Evolutionary conservation across 768 basidiomycete genomes (phyloP).

Genomic region (Calvatia gigantea): DNA sequence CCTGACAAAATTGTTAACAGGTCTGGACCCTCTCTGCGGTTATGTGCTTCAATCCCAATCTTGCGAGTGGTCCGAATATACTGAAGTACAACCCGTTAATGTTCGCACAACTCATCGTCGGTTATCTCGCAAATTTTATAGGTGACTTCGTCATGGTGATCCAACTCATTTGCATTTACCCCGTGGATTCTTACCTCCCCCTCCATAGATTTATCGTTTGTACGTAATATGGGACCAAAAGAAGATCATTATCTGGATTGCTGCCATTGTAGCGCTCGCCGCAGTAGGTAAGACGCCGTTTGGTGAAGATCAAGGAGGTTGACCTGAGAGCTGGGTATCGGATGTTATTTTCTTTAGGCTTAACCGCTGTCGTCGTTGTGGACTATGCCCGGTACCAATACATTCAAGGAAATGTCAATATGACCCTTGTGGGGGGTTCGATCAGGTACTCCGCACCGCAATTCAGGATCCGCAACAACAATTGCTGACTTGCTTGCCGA

Average conservation of each 20-base stretch:
- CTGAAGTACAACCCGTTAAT: neutral
- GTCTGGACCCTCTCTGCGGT: neutral
- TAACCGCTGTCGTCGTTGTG: neutral
- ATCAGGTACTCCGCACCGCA: neutral
- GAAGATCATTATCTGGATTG: neutral
- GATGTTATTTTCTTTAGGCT: neutral
- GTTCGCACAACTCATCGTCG: neutral
- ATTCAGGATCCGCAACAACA: neutral
- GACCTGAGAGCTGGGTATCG: too few species aligned
- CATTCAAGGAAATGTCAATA: neutral
- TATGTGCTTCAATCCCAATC: neutral
- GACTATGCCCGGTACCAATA: neutral
- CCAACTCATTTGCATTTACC: too few species aligned
- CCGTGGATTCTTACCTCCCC: neutral
- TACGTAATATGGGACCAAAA: conserved; percentile 2
- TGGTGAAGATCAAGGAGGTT: neutral
- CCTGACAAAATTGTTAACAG: too few species aligned
- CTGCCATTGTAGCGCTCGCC: neutral
- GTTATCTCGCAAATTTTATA: neutral
- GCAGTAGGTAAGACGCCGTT: neutral
- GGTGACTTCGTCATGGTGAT: neutral
- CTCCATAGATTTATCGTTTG: neutral
- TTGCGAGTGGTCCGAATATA: neutral
- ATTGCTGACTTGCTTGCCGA: too few species aligned
- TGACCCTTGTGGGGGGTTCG: neutral